A percentile compares a stretch with the other conserved stretches of the same genome.
phyloP scores from a whole-genome alignment of 768 basidiomycete species.

The Pisolithus orientalis region DNA sequence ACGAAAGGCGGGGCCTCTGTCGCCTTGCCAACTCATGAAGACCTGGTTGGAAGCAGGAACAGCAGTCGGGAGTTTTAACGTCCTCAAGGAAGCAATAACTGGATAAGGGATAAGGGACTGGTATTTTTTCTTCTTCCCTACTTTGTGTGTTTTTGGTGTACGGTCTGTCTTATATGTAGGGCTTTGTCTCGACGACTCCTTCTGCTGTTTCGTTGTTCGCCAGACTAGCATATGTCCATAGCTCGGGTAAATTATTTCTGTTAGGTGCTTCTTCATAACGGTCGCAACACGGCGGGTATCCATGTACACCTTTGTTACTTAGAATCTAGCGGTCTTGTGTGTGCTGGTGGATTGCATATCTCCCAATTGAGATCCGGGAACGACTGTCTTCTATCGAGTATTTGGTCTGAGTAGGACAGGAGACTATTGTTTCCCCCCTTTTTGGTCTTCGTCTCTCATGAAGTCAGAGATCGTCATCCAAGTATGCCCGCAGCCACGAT shows the following conservation, averaged over 20 bases:
- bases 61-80: slow-evolving; percentile 33
- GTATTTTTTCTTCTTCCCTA: not conserved
- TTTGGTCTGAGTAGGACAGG: too few species aligned
- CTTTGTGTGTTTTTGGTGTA: not conserved
- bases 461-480: slow-evolving; percentile 25
- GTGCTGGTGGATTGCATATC: not conserved
- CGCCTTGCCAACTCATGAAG: slow-evolving; percentile 38
- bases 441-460: slow-evolving; percentile 8
- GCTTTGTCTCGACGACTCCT: not conserved
- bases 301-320: too few species aligned
- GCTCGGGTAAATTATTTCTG: not conserved
- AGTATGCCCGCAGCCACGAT: slow-evolving; percentile 36
- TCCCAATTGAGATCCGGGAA: too few species aligned
- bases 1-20: slow-evolving; percentile 48
- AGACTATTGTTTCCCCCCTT: not conserved
- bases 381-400: too few species aligned
- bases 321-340: not conserved
- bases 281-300: too few species aligned
- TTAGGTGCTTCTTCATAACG: not conserved
- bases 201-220: not conserved
- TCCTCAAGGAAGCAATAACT: slow-evolving; percentile 17
- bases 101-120: slow-evolving; percentile 9
- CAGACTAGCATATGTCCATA: not conserved
- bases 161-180: not conserved
- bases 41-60: slow-evolving; percentile 34